Evolutionary conservation across 1,139 yeast species (phyloP).

Genomic region (Suhomyces panamericanus): DNA sequence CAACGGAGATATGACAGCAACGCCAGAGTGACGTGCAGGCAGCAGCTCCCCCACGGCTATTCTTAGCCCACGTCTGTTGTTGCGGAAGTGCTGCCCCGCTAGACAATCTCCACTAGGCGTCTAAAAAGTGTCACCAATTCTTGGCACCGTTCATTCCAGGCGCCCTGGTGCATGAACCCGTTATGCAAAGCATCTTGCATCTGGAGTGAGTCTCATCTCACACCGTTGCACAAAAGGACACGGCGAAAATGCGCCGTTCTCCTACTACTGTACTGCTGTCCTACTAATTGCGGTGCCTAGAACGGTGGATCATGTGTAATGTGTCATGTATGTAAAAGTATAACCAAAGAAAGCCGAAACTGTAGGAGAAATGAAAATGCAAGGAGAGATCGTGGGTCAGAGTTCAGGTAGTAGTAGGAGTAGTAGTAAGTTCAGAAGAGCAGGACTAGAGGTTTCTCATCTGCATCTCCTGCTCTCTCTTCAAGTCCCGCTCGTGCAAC

Average conservation of each 20-base stretch:
- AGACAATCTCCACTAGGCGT: not conserved
- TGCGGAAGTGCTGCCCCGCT: not conserved
- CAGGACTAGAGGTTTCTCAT: constrained; percentile 1
- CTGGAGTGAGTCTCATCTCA: not conserved
- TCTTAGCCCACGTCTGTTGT: too few species aligned
- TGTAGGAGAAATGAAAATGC: not conserved
- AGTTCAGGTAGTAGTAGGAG: too few species aligned
- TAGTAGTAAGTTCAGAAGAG: too few species aligned
- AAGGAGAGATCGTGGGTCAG: not conserved
- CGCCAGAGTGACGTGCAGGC: too few species aligned
- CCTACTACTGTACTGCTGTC: too few species aligned
- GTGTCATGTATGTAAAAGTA: not conserved
- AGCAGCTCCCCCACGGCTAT: too few species aligned
- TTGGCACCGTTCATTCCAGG: not conserved
- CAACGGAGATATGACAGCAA: too few species aligned
- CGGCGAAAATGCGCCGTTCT: too few species aligned
- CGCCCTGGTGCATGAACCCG: not conserved
- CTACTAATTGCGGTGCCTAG: too few species aligned
- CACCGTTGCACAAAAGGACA: not conserved
- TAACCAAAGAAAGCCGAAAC: not conserved
- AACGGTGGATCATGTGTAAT: too few species aligned
- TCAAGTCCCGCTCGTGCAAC: constrained; percentile 51
- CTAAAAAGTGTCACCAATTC: not conserved
- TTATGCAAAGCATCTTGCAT: not conserved
- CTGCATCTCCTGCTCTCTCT: constrained; percentile 7